Conservation (phyloP, 78 protist genomes). For the slime mould (Dictyostelium discoideum) region DNA sequence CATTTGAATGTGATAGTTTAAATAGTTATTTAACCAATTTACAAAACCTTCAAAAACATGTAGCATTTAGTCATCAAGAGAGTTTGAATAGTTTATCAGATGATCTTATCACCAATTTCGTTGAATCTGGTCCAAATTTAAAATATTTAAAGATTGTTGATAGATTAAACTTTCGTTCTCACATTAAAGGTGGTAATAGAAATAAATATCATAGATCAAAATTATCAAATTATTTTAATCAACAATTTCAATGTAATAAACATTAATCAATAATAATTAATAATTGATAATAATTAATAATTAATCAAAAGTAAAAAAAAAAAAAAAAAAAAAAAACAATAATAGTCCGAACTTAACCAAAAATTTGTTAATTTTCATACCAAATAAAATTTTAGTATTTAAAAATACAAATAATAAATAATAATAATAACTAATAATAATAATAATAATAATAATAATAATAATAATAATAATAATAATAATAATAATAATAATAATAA, state of each 20-base stretch:
- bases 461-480: too few species aligned
- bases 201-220: constrained; percentile 30
- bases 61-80: not conserved
- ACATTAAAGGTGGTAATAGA: constrained; percentile 23
- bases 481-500: too few species aligned
- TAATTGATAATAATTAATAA: not conserved
- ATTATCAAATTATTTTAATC: not conserved
- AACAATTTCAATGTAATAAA: not conserved
- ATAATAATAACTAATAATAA: too few species aligned
- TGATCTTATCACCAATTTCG: constrained; percentile 11
- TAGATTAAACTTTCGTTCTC: constrained; percentile 10
- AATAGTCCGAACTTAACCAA: not conserved
- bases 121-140: constrained; percentile 25
- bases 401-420: too few species aligned
- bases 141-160: constrained; percentile 36
- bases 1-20: constrained; percentile 7
- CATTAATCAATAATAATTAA: not conserved
- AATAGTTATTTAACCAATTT: constrained; percentile 14
- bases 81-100: constrained; percentile 26
- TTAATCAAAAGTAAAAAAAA: not conserved
- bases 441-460: too few species aligned
- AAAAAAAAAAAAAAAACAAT: too few species aligned
- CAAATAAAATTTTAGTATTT: too few species aligned
- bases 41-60: constrained; percentile 8
- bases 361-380: too few species aligned